Conservation (phyloP, 345 rosid genomes). For the Ceriops decandra region DNA sequence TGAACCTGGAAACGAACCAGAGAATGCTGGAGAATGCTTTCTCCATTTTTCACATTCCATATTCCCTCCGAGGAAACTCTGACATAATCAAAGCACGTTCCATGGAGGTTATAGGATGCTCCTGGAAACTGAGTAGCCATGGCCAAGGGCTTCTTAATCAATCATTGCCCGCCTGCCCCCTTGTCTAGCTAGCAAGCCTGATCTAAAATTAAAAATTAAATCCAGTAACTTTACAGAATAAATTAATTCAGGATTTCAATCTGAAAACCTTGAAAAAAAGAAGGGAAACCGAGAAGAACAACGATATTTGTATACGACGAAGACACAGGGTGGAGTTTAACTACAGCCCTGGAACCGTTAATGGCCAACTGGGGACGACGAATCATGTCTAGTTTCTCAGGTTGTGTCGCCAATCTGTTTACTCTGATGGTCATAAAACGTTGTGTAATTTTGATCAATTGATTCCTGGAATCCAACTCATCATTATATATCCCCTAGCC, state of each 20-base stretch:
- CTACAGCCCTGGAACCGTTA: not conserved
- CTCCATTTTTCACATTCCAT: not conserved
- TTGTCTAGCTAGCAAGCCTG: too few relatives aligned
- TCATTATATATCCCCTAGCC: too few relatives aligned
- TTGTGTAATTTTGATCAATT: not conserved
- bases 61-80: slow-evolving; percentile 5
- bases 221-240: too few relatives aligned
- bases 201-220: too few relatives aligned
- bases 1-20: slow-evolving; percentile 11
- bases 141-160: not conserved
- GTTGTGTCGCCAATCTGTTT: not conserved
- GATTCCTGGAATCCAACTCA: too few relatives aligned
- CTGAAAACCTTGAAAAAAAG: too few relatives aligned
- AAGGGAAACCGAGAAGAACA: too few relatives aligned
- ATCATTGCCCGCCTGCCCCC: too few relatives aligned
- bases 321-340: too few relatives aligned
- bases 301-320: too few relatives aligned
- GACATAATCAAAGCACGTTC: slow-evolving; percentile 4
- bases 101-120: not conserved
- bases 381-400: not conserved
- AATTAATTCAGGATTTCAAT: too few relatives aligned
- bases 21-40: slow-evolving; percentile 1
- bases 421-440: not conserved
- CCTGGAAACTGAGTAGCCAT: not conserved
- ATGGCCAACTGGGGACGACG: not conserved